phyloP scores from a whole-genome alignment of 257 asterid species.

The Jaltomata sinuosa region DNA sequence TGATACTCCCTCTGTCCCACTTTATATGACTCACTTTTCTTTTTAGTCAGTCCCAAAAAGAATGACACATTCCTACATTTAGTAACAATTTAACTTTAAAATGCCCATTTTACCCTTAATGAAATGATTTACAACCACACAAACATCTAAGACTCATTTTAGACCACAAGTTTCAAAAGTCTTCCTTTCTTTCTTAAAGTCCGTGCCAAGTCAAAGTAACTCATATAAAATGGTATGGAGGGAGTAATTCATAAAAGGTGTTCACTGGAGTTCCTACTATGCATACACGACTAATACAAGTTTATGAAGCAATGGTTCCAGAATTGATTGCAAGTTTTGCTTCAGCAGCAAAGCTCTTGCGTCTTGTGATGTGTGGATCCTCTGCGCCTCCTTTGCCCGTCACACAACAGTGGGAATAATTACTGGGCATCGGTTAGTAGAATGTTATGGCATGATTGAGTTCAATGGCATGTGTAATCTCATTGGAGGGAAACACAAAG shows the following conservation, averaged over 20 bases:
- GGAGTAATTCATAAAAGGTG: conserved; percentile 59
- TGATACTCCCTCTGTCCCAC: too few species aligned
- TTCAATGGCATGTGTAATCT: conserved; percentile 94
- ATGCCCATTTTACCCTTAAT: too few species aligned
- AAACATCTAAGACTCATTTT: too few species aligned
- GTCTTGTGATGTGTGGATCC: conserved; percentile 94
- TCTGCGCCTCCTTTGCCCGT: conserved; percentile 89
- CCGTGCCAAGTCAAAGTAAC: too few species aligned
- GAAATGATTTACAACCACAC: too few species aligned
- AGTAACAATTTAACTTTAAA: too few species aligned
- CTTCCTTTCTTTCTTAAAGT: too few species aligned
- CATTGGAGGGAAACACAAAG: conserved; percentile 47
- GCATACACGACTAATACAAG: conserved; percentile 26
- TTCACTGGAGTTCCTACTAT: conserved; percentile 90
- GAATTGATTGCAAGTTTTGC: conserved; percentile 74
- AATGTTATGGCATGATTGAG: conserved; percentile 94
- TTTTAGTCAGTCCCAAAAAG: too few species aligned
- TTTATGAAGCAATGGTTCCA: conserved; percentile 74
- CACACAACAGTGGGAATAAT: conserved; percentile 89
- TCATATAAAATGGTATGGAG: too few species aligned
- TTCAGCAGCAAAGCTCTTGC: conserved; percentile 64
- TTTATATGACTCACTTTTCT: too few species aligned
- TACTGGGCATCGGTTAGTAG: conserved; percentile 75
- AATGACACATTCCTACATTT: too few species aligned
- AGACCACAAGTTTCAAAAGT: too few species aligned